These are phyloP conservation scores for Didymella sp. DNA, from an alignment of 2,329 filamentous ascomycete genomes.

Conservation along the genomic window DNA sequence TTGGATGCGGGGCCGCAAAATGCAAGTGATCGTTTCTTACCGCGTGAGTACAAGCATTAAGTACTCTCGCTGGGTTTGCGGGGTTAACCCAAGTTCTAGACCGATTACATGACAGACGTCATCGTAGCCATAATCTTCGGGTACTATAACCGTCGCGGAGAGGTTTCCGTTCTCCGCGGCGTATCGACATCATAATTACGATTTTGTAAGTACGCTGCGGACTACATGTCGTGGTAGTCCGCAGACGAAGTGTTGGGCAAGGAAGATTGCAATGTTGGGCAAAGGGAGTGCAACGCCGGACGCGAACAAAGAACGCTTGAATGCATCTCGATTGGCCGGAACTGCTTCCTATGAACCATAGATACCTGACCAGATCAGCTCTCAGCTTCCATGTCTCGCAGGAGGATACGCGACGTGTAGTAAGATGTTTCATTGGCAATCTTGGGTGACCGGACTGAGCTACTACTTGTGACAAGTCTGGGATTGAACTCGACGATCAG, in stretches of 20 bases:
- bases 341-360: not conserved
- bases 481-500: too few species aligned
- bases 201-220: not conserved
- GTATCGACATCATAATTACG: not conserved
- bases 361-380: not conserved
- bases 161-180: not conserved
- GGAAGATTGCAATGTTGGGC: not conserved
- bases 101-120: constrained; percentile 5
- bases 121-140: not conserved
- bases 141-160: not conserved
- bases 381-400: not conserved
- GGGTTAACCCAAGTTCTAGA: constrained; percentile 1
- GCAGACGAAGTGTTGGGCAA: not conserved
- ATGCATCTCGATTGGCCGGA: not conserved
- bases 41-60: not conserved
- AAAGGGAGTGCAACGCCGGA: too few species aligned
- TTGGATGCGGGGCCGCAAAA: not conserved
- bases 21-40: not conserved
- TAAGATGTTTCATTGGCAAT: not conserved
- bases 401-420: not conserved
- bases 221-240: not conserved
- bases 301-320: not conserved
- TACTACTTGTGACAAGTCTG: not conserved
- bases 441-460: not conserved
- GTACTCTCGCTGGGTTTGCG: not conserved